Percentiles rank a stretch among this genome's conserved stretches.
Conservation (phyloP, 2,329 filamentous ascomycete species). For the Immersiporthe knoxdaviesiana region DNA sequence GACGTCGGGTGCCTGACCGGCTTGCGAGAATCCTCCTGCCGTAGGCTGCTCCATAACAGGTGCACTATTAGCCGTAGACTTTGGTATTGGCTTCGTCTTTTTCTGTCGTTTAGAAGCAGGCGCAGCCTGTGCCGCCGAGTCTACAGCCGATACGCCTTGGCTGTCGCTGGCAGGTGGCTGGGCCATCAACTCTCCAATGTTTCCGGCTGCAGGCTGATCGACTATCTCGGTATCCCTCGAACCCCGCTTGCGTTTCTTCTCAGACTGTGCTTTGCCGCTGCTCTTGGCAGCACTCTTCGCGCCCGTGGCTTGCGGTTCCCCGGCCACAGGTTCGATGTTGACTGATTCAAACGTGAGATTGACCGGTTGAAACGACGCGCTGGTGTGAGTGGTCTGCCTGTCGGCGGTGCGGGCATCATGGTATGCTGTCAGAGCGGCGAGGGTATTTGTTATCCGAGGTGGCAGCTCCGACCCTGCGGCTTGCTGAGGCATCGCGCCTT, state of each 20-base stretch:
- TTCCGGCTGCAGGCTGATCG: not conserved
- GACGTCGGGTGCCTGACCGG: slow-evolving; percentile 13
- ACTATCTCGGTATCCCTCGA: slow-evolving; percentile 30
- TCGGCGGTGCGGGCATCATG: slow-evolving; percentile 10
- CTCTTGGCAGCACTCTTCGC: slow-evolving; percentile 2
- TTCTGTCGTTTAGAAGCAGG: slow-evolving; percentile 45
- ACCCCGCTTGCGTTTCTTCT: slow-evolving; percentile 40
- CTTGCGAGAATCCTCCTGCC: slow-evolving; percentile 13
- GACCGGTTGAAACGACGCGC: slow-evolving; percentile 27
- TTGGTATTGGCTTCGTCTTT: slow-evolving; percentile 34
- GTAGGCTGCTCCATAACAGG: slow-evolving; percentile 21
- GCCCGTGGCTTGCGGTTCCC: not conserved
- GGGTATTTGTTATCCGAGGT: slow-evolving; percentile 17
- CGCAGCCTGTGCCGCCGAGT: slow-evolving; percentile 31
- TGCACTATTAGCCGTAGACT: slow-evolving; percentile 25
- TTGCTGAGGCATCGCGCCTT: slow-evolving; percentile 2
- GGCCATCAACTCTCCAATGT: slow-evolving; percentile 3
- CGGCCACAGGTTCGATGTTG: not conserved
- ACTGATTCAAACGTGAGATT: not conserved
- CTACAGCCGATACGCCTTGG: slow-evolving; percentile 20
- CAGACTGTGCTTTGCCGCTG: slow-evolving; percentile 17
- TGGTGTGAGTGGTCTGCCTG: not conserved
- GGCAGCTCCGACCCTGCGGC: slow-evolving; percentile 10
- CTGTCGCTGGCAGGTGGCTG: slow-evolving; percentile 10
- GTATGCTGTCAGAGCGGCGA: slow-evolving; percentile 23